Percentiles rank a stretch among this genome's conserved stretches.
These are phyloP conservation scores for Botrytis fabae DNA, from an alignment of 2,329 filamentous ascomycete genomes.

Conservation along the genomic window DNA sequence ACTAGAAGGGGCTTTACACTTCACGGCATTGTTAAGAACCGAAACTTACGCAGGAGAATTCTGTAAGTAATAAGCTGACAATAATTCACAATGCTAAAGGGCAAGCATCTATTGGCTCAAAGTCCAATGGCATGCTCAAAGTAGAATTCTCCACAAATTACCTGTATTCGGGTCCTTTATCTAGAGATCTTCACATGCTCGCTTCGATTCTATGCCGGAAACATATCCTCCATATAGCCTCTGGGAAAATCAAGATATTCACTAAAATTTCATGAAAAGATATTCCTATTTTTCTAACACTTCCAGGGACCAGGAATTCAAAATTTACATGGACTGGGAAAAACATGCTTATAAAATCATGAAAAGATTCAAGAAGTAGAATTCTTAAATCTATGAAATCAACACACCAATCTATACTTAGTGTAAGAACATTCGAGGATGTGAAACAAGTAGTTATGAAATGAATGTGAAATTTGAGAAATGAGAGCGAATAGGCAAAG, in stretches of 20 bases:
- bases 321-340: background rate
- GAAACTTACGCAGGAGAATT: background rate
- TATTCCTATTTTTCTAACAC: accelerated
- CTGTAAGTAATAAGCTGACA: background rate
- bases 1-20: background rate
- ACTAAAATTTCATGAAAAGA: background rate
- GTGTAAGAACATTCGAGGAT: background rate
- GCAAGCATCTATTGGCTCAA: background rate
- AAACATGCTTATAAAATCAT: background rate
- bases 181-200: background rate
- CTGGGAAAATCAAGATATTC: background rate
- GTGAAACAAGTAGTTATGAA: background rate
- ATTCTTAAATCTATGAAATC: background rate
- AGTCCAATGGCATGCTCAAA: background rate
- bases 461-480: background rate
- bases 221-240: background rate
- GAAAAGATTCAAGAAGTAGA: background rate
- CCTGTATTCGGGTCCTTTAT: background rate
- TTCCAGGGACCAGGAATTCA: background rate
- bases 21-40: background rate
- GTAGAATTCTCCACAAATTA: background rate
- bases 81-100: background rate
- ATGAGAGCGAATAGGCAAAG: background rate
- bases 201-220: background rate
- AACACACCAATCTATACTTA: background rate